A percentile compares a stretch with the other conserved stretches of the same genome.
These are phyloP conservation scores for Maudiozyma turicensis DNA, from an alignment of 805 yeast genomes.

Conservation along the genomic window DNA sequence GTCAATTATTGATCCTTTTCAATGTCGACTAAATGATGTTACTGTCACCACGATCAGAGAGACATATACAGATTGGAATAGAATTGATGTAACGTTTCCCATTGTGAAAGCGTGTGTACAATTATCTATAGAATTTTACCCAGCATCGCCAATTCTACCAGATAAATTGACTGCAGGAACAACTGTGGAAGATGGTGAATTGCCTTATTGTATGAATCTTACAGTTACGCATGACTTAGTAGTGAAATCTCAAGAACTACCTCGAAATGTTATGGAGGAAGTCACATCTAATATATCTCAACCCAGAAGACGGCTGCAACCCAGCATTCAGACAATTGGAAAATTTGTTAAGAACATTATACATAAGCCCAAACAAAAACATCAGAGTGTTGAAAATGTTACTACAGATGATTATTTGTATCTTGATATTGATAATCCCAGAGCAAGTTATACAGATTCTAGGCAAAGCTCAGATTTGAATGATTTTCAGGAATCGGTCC, in stretches of 20 bases:
- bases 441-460: background rate
- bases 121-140: constrained; percentile 13
- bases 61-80: constrained; percentile 9
- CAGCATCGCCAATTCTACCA: constrained; percentile 10
- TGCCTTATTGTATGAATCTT: too few relatives aligned
- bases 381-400: background rate
- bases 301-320: too few relatives aligned
- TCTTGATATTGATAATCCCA: background rate
- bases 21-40: background rate
- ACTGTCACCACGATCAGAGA: constrained; percentile 1
- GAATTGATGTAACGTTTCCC: constrained; percentile 2
- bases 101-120: background rate
- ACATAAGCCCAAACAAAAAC: too few relatives aligned
- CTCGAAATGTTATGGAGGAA: too few relatives aligned
- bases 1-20: constrained; percentile 4
- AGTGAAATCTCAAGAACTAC: too few relatives aligned
- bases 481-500: background rate
- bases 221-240: too few relatives aligned
- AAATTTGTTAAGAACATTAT: too few relatives aligned
- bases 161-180: too few relatives aligned
- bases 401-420: background rate
- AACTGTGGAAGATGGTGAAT: too few relatives aligned
- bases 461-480: too few relatives aligned
- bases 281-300: too few relatives aligned
- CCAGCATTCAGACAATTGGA: too few relatives aligned